A percentile compares a stretch with the other conserved stretches of the same genome.
phyloP scores from a whole-genome alignment of 2,329 filamentous ascomycete genomes.

The Botrytis tulipae region DNA sequence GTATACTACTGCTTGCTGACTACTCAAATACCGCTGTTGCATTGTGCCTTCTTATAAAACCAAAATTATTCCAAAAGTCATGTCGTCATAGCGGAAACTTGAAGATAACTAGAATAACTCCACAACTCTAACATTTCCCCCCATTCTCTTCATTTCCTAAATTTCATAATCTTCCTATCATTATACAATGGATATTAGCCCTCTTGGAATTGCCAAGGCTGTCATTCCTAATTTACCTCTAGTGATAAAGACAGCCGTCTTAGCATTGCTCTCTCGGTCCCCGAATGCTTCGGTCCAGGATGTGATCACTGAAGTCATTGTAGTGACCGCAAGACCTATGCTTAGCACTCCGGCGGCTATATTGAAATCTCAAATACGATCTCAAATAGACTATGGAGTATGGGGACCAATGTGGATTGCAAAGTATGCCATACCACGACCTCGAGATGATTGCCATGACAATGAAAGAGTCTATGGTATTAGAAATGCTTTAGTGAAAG shows the following conservation, averaged over 20 bases:
- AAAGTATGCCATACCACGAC: constrained; percentile 62
- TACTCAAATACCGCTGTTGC: not conserved
- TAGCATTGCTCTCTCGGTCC: constrained; percentile 66
- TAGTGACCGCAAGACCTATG: constrained; percentile 69
- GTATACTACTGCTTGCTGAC: not conserved
- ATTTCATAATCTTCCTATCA: not conserved
- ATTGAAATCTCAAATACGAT: constrained; percentile 60
- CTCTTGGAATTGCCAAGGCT: constrained; percentile 31
- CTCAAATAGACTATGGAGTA: constrained; percentile 62
- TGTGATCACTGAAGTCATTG: constrained; percentile 68
- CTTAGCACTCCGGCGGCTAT: constrained; percentile 49
- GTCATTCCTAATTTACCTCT: constrained; percentile 57
- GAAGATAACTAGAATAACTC: not conserved
- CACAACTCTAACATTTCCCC: not conserved
- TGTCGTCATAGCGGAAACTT: constrained; percentile 6
- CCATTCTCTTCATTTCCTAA: not conserved
- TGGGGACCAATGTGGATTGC: constrained; percentile 82
- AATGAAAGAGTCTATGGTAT: constrained; percentile 41
- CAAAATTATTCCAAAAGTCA: constrained; percentile 2
- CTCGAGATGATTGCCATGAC: constrained; percentile 45
- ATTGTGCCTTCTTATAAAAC: not conserved
- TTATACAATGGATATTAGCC: constrained; percentile 28
- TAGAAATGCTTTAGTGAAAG: constrained; percentile 55
- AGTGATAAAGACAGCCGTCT: constrained; percentile 58
- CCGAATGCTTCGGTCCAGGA: constrained; percentile 74